Base-by-base conservation (phyloP, 352 stramenopile species). In the Pythium apleroticum region DNA sequence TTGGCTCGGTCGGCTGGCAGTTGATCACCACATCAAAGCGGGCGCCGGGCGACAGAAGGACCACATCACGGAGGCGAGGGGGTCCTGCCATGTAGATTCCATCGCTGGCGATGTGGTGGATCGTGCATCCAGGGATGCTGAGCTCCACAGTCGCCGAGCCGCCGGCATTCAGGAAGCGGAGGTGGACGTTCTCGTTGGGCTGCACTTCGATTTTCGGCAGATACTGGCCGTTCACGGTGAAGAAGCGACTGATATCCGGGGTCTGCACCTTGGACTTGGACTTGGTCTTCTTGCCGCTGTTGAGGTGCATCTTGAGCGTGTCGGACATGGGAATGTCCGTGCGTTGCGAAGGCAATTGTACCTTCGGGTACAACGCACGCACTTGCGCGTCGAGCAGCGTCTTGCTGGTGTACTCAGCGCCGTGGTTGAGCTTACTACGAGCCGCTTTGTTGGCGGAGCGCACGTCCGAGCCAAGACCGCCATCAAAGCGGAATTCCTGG, bases 161-260 rank as follows among this genome's bases (percentile, higher is more conserved):
- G 25, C 78, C 84, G 24, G 77, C 78, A 53, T 94, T 87, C 46
- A 94, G 28, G 41, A 94, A 56, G 0, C 86, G 80, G 28, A 90
- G 78, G 19, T 84, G 56, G 1, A 84, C 65, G 56, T 88, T 85
- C 52, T 88, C 79, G 33, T 77, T 61, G 11, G 79, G 77, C 8
- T 61, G 65, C 12, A 91, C 62, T 52, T 80, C 58, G 30, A 94
- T 78, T 60, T 77, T 86, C 14, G 84, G 82, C 57, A 89, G 52
- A 56, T 83, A 88, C 55, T 88, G 77, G 14, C 86, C 86, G 57
- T 94, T 94, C 9, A 93, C 74, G 0, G 74, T 78, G 57, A 88
- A 87, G 65, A 88, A 94, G 28, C 76, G 73, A 12, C 67, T 77
- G 30, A 89, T 73, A 0, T 72, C 69, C 1, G 80, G 80, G 10